These are phyloP conservation scores for Colletotrichum spaethianum DNA, from an alignment of 2,329 filamentous ascomycete species.

Conservation along the genomic window DNA sequence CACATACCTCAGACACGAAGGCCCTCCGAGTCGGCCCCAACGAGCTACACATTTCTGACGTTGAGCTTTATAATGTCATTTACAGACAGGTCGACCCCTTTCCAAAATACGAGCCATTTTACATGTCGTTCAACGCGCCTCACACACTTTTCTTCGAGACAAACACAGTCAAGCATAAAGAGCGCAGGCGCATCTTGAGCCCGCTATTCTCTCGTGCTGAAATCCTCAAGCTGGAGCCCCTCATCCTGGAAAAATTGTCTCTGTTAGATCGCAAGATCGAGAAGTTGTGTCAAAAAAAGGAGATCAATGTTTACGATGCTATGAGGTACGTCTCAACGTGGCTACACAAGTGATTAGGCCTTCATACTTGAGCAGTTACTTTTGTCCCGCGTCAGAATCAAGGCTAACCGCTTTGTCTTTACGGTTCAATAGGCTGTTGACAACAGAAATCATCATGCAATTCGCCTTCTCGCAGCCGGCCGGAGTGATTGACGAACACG, in stretches of 20 bases:
- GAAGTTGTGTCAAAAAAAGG: not conserved
- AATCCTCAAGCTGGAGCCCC: slow-evolving; percentile 3
- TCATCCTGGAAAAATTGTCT: not conserved
- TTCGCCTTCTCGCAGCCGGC: not conserved
- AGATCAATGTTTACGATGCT: slow-evolving; percentile 10
- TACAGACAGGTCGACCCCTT: slow-evolving; percentile 14
- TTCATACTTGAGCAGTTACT: not conserved
- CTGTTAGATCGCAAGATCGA: slow-evolving; percentile 1
- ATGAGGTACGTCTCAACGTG: not conserved
- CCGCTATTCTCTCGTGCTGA: slow-evolving; percentile 15
- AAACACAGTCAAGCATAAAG: not conserved
- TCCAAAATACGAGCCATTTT: slow-evolving; percentile 11
- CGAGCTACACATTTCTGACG: not conserved
- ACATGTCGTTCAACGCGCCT: not conserved
- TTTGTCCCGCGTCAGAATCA: too few species aligned
- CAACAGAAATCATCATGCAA: slow-evolving; percentile 12
- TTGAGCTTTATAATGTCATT: not conserved
- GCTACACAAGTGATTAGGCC: not conserved
- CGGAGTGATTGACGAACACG: slow-evolving; percentile 4
- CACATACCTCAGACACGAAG: not conserved
- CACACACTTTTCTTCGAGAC: slow-evolving; percentile 5
- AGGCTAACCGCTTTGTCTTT: not conserved
- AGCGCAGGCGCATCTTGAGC: slow-evolving; percentile 10
- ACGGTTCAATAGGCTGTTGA: not conserved
- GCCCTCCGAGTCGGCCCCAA: not conserved